phyloP scores from a whole-genome alignment of 352 stramenopile genomes.

The Phytophthora brassicae region DNA sequence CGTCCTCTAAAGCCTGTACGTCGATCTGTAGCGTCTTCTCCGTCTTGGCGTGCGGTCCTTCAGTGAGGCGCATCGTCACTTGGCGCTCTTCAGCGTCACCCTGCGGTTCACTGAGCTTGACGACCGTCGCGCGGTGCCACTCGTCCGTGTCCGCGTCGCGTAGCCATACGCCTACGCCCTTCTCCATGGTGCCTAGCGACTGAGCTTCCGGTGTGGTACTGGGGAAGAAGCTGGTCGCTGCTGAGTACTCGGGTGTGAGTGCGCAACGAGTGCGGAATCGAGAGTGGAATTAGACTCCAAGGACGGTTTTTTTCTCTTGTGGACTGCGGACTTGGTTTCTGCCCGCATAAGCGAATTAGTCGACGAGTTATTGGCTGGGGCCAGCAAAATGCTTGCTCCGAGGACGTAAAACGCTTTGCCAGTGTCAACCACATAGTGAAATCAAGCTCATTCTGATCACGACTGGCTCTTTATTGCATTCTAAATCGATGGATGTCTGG shows the following conservation, averaged over 20 bases:
- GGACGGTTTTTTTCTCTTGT: constrained; percentile 28
- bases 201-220: neutral
- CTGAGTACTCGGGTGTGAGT: neutral
- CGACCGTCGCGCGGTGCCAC: constrained; percentile 67
- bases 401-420: neutral
- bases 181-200: constrained; percentile 54
- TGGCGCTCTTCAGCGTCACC: constrained; percentile 23
- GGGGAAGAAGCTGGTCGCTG: neutral
- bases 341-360: constrained; percentile 18
- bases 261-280: constrained; percentile 19
- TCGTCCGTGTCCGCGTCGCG: constrained; percentile 64
- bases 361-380: neutral
- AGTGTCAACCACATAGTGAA: neutral
- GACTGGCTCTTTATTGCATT: constrained; percentile 16
- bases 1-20: constrained; percentile 66
- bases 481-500: constrained; percentile 20
- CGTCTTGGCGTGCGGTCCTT: constrained; percentile 48
- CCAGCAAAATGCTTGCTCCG: neutral
- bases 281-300: constrained; percentile 18
- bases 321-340: constrained; percentile 27
- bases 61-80: constrained; percentile 54
- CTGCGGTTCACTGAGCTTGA: constrained; percentile 37
- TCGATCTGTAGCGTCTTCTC: constrained; percentile 58
- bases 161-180: constrained; percentile 79
- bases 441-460: constrained; percentile 13